These are phyloP conservation scores for Protomyces lactucae-debilis DNA, from an alignment of 1,139 yeast genomes.

Conservation along the genomic window DNA sequence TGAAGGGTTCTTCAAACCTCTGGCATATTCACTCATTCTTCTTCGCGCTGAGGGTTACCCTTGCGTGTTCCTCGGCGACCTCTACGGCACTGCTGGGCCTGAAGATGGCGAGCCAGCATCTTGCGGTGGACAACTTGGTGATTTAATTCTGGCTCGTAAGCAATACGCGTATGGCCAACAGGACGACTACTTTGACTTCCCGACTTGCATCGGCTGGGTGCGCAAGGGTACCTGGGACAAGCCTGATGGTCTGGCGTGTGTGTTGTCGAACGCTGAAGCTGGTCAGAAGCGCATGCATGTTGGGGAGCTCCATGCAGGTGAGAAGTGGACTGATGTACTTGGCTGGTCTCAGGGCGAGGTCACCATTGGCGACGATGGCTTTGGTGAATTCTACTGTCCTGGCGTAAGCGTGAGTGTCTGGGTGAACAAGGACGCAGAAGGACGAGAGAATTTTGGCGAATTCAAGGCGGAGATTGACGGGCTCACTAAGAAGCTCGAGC, in stretches of 20 bases:
- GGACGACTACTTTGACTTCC: conserved; percentile 28
- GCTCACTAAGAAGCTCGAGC: conserved; percentile 10
- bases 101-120: conserved; percentile 28
- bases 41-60: conserved; percentile 33
- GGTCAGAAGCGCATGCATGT: conserved; percentile 33
- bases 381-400: conserved; percentile 31
- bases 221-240: conserved; percentile 33
- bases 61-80: conserved; percentile 33
- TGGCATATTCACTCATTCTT: conserved; percentile 32
- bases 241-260: conserved; percentile 31
- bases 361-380: conserved; percentile 31
- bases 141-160: conserved; percentile 30
- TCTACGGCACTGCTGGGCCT: conserved; percentile 31
- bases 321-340: conserved; percentile 32
- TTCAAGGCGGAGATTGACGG: conserved; percentile 21
- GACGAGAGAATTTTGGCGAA: conserved; percentile 30
- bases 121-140: conserved; percentile 32
- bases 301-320: conserved; percentile 31
- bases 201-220: conserved; percentile 33
- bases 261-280: conserved; percentile 31
- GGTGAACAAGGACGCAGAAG: conserved; percentile 31
- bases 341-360: conserved; percentile 30
- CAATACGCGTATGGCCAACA: conserved; percentile 33
- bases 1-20: conserved; percentile 33
- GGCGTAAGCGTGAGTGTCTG: conserved; percentile 31